Percentiles rank a stretch among this genome's conserved stretches.
Evolutionary conservation across 106 monocot species (phyloP).

Genomic region (Dioscorea alata): DNA sequence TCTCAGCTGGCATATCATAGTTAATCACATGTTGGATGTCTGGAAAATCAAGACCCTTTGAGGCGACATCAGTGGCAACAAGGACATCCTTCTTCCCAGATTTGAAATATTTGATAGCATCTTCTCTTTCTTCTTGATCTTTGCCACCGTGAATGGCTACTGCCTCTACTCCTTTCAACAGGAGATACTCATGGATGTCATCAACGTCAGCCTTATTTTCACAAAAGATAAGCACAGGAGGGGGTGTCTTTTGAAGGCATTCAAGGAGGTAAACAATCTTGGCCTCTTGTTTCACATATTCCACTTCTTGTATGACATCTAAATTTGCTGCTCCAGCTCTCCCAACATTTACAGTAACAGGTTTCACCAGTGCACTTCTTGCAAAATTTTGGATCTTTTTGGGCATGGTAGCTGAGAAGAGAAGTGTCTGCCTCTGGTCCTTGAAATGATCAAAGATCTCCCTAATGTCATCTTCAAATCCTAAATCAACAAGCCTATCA

Average conservation of each 20-base stretch:
- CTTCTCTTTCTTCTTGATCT: constrained; percentile 92
- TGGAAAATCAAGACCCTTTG: constrained; percentile 92
- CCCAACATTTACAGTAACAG: constrained; percentile 92
- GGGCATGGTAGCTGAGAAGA: constrained; percentile 98
- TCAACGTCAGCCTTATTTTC: constrained; percentile 98
- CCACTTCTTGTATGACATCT: constrained; percentile 97
- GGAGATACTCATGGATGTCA: constrained; percentile 93
- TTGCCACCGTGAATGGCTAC: constrained; percentile 96
- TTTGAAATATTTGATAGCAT: constrained; percentile 81
- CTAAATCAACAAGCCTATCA: constrained; percentile 86
- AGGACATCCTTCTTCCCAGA: constrained; percentile 81
- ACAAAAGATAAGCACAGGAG: constrained; percentile 91
- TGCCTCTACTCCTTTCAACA: constrained; percentile 92
- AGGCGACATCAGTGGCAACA: constrained; percentile 96
- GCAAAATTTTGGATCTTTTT: constrained; percentile 97
- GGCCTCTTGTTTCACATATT: constrained; percentile 97
- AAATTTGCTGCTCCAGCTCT: constrained; percentile 97
- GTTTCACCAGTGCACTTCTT: constrained; percentile 36
- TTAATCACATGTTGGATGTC: constrained; percentile 95
- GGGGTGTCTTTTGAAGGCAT: constrained; percentile 96
- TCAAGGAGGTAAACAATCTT: constrained; percentile 96
- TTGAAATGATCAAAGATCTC: constrained; percentile 98
- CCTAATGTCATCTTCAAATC: constrained; percentile 93
- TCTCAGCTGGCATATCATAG: constrained; percentile 97
- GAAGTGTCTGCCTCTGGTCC: constrained; percentile 84